Evolutionary conservation across 495 filamentous ascomycete genomes (phyloP).

Genomic region (Penicillium antarcticum): DNA sequence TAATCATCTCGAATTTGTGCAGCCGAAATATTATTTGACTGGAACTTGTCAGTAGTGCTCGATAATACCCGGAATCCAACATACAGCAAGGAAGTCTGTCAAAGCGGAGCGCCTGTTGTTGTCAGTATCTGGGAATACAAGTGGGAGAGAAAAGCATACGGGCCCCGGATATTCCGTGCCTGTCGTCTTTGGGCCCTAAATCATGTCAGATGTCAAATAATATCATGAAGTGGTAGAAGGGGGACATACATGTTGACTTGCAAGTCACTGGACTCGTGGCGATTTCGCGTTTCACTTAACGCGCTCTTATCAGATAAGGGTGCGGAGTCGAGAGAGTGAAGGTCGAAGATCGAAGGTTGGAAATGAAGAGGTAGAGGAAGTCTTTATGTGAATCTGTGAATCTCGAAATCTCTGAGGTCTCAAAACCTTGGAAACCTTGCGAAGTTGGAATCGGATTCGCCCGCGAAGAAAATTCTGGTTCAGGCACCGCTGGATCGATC

Average conservation of each 20-base stretch:
- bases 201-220: slow-evolving; percentile 13
- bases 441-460: not conserved
- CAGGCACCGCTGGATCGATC: slow-evolving; percentile 18
- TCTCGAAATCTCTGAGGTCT: no score
- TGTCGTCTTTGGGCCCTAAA: slow-evolving; percentile 40
- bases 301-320: slow-evolving; percentile 29
- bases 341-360: not conserved
- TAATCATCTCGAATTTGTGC: slow-evolving; percentile 68
- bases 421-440: not conserved
- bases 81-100: slow-evolving; percentile 75
- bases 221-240: not conserved
- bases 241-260: not conserved
- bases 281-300: slow-evolving; percentile 51
- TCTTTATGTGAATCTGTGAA: not conserved
- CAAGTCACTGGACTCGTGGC: slow-evolving; percentile 41
- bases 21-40: slow-evolving; percentile 90
- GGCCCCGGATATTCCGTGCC: slow-evolving; percentile 57
- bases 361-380: not conserved
- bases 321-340: no score
- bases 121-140: not conserved
- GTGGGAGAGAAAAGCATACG: slow-evolving; percentile 34
- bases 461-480: slow-evolving; percentile 24
- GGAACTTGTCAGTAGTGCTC: slow-evolving; percentile 1
- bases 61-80: slow-evolving; percentile 17
- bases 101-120: slow-evolving; percentile 63